Evolutionary conservation across 1,284 basidiomycete species (phyloP).

Genomic region (Sanghuangporus weigelae): DNA sequence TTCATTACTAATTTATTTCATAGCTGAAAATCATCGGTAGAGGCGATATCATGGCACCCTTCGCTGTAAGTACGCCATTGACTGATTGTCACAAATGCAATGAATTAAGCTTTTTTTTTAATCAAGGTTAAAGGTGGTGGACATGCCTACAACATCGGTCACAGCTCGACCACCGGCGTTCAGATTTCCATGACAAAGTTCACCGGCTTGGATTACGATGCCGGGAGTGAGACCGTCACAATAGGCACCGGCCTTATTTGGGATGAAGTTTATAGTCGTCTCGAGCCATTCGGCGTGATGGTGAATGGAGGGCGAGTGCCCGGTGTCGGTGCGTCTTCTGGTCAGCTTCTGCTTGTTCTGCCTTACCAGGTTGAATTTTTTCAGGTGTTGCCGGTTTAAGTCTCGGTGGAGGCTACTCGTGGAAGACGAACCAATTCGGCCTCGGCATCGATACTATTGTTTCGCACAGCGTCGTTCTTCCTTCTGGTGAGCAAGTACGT

Average conservation of each 20-base stretch:
- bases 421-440: constrained; percentile 16
- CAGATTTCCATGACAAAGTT: constrained; percentile 24
- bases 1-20: no score
- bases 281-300: constrained; percentile 19
- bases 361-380: not conserved
- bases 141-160: constrained; percentile 22
- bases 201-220: constrained; percentile 15
- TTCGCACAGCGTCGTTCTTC: constrained; percentile 12
- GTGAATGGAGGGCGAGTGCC: constrained; percentile 23
- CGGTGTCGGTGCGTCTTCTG: constrained; percentile 18
- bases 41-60: constrained; percentile 12
- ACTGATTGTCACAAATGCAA: not conserved
- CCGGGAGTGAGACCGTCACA: constrained; percentile 12
- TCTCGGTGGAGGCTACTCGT: constrained; percentile 17
- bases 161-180: constrained; percentile 25
- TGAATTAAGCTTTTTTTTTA: not conserved
- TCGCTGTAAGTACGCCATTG: constrained; percentile 10
- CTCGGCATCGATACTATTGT: constrained; percentile 14
- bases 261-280: constrained; percentile 22
- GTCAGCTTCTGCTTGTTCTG: not conserved
- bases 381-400: constrained; percentile 13
- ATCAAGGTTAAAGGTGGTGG: constrained; percentile 22
- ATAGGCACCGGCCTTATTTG: constrained; percentile 22
- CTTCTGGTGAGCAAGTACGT: constrained; percentile 1
- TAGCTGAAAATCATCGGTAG: not conserved